Evolutionary conservation across 257 asterid genomes (phyloP).

Genomic region (Rubia yunnanensis): DNA sequence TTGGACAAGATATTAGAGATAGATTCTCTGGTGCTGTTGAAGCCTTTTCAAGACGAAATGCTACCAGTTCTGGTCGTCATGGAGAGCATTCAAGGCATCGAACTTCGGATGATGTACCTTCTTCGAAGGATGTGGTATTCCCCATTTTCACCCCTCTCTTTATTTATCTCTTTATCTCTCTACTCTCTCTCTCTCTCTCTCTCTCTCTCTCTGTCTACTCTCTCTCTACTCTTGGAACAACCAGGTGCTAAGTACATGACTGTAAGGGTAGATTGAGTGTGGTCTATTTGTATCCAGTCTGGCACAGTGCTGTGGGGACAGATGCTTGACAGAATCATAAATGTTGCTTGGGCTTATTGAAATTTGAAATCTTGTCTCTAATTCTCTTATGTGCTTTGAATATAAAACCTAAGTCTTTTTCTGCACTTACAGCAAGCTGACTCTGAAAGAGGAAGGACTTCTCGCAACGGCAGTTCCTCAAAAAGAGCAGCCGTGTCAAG

Average conservation of each 20-base stretch:
- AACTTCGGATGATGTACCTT: constrained; percentile 64
- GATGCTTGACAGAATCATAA: neutral
- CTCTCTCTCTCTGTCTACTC: neutral
- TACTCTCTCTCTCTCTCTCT: too few relatives aligned
- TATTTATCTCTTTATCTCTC: too few relatives aligned
- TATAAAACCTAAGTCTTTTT: constrained; percentile 6
- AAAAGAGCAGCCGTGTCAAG: constrained; percentile 59
- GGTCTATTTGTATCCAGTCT: neutral
- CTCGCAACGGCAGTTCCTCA: constrained; percentile 62
- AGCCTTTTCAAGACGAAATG: constrained; percentile 66
- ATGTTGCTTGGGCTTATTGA: neutral
- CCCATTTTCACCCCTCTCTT: constrained; percentile 7
- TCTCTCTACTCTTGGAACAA: neutral
- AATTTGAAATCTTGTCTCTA: neutral
- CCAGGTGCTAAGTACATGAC: neutral
- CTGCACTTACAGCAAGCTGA: constrained; percentile 48
- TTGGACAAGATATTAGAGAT: constrained; percentile 73
- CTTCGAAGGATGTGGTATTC: constrained; percentile 92
- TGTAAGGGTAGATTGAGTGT: neutral
- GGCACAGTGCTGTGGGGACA: neutral
- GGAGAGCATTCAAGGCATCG: constrained; percentile 60
- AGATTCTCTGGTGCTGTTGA: constrained; percentile 82
- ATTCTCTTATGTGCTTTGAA: neutral
- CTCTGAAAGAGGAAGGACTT: constrained; percentile 52
- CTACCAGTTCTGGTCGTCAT: constrained; percentile 55